A percentile compares a stretch with the other conserved stretches of the same genome.
Conservation (phyloP, 441 rosid species). For the Mallotus japonicus region DNA sequence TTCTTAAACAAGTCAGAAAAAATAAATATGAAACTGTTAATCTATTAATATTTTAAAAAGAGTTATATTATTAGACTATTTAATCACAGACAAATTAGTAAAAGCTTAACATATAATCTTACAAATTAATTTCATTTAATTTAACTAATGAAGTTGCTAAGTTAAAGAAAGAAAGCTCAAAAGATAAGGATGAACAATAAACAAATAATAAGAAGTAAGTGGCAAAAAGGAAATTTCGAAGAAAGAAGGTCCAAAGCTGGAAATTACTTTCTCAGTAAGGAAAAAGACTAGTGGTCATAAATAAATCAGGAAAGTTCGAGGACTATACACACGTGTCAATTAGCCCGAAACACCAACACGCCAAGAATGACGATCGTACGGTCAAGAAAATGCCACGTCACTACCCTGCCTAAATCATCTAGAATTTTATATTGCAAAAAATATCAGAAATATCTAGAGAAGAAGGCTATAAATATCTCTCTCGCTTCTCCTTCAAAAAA, state of each 20-base stretch:
- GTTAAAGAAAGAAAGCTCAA: no score
- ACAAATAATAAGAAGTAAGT: no score
- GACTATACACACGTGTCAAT: conserved; percentile 11
- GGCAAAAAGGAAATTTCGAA: no score
- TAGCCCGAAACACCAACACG: conserved; percentile 1
- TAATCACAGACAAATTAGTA: no score
- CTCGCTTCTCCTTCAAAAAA: rapidly evolving
- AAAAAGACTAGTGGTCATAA: background rate
- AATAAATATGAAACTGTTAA: no score
- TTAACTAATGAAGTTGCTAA: no score
- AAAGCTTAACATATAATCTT: no score
- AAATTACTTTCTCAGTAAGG: background rate
- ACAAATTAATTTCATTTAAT: no score
- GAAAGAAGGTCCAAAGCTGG: background rate
- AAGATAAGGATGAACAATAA: no score
- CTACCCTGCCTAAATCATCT: background rate
- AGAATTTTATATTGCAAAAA: background rate
- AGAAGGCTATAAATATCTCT: conserved; percentile 46
- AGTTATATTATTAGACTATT: no score
- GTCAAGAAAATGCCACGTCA: conserved; percentile 31
- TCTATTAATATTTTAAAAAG: no score
- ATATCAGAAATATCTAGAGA: conserved; percentile 44
- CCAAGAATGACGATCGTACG: conserved; percentile 1
- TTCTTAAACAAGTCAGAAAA: no score
- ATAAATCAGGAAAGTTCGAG: conserved; percentile 30